Evolutionary conservation across 352 stramenopile genomes (phyloP).

Genomic region (Phytophthora litchii): DNA sequence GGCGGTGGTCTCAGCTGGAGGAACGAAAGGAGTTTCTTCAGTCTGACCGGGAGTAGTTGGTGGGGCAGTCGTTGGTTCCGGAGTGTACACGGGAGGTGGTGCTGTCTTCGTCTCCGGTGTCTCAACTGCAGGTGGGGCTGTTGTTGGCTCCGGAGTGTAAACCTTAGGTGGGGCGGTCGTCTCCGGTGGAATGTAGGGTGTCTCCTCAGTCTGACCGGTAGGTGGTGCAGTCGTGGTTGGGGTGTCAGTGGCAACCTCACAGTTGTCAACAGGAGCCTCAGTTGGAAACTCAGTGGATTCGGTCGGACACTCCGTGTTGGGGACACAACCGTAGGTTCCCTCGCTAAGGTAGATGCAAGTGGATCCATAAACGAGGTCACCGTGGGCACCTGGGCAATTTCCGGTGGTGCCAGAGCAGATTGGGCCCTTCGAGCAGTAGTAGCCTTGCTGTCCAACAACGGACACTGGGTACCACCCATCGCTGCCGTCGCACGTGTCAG

Average conservation of each 20-base stretch:
- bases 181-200: background rate
- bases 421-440: slow-evolving; percentile 40
- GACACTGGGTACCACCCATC: slow-evolving; percentile 42
- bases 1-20: no score
- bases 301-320: slow-evolving; percentile 26
- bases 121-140: background rate
- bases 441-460: slow-evolving; percentile 28
- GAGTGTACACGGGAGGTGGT: background rate
- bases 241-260: slow-evolving; percentile 23
- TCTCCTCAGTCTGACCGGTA: background rate
- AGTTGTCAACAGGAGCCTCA: slow-evolving; percentile 3
- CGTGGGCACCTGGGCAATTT: slow-evolving; percentile 35
- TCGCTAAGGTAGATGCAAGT: slow-evolving; percentile 27
- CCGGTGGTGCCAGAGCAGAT: slow-evolving; percentile 25
- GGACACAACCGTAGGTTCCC: slow-evolving; percentile 35
- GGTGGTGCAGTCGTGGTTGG: slow-evolving; percentile 1
- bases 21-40: background rate
- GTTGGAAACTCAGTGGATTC: slow-evolving; percentile 2
- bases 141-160: background rate
- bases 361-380: slow-evolving; percentile 31
- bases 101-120: background rate
- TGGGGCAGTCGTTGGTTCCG: background rate
- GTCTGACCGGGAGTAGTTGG: background rate
- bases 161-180: background rate
- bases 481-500: slow-evolving; percentile 32